These are phyloP conservation scores for Alternaria incomplexa DNA, from an alignment of 2,329 filamentous ascomycete species.

Conservation along the genomic window DNA sequence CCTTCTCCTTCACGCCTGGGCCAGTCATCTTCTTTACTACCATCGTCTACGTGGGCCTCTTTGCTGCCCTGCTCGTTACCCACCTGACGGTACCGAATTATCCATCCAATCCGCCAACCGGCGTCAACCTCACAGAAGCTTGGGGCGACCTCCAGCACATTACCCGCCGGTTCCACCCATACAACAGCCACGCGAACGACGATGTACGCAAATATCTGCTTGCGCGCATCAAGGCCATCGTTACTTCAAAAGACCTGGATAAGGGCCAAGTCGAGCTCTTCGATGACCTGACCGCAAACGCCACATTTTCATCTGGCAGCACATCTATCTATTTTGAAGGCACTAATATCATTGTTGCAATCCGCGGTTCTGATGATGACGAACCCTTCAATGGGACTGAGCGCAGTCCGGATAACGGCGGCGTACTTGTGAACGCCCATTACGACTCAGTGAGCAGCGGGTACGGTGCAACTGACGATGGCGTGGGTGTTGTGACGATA, in stretches of 20 bases:
- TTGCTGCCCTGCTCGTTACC: conserved; percentile 73
- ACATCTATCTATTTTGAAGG: conserved; percentile 83
- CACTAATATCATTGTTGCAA: conserved; percentile 89
- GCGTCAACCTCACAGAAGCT: conserved; percentile 82
- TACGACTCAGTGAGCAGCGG: conserved; percentile 94
- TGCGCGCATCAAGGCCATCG: conserved; percentile 70
- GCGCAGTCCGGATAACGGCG: conserved; percentile 63
- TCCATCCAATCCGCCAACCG: conserved; percentile 62
- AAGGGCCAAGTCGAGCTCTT: conserved; percentile 67
- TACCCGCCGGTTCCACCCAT: conserved; percentile 80
- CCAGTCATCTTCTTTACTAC: conserved; percentile 83
- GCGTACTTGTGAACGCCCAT: conserved; percentile 92
- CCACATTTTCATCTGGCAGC: conserved; percentile 67
- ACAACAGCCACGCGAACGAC: conserved; percentile 86
- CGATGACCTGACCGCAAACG: conserved; percentile 79
- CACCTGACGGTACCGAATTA: conserved; percentile 77
- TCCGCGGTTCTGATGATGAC: conserved; percentile 76
- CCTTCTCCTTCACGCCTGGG: conserved; percentile 76
- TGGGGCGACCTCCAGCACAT: conserved; percentile 83
- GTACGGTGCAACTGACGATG: conserved; percentile 92
- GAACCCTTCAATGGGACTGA: conserved; percentile 72
- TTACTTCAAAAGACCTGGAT: conserved; percentile 61
- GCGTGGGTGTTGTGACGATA: conserved; percentile 84
- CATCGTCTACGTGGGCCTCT: conserved; percentile 76
- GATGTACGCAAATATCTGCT: conserved; percentile 78